A percentile compares a stretch with the other conserved stretches of the same genome.
Conservation (phyloP, 805 yeast genomes). For the Candida ovalis region DNA sequence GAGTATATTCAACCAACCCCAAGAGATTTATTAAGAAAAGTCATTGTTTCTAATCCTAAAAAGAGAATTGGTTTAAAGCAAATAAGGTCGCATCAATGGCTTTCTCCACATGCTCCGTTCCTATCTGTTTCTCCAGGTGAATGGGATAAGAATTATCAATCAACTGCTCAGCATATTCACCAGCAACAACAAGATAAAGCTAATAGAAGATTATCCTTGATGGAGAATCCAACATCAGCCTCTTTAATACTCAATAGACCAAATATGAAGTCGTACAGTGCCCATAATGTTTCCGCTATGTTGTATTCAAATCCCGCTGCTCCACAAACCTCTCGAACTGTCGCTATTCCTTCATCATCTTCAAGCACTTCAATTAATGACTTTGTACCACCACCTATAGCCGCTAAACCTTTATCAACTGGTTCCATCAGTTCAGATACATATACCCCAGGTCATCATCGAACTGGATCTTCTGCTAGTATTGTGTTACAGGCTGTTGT, state of each 20-base stretch:
- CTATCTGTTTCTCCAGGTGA: slow-evolving; percentile 81
- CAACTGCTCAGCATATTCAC: slow-evolving; percentile 27
- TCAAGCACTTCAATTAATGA: slow-evolving; percentile 24
- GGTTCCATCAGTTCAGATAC: background rate
- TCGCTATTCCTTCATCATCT: slow-evolving; percentile 31
- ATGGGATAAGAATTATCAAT: slow-evolving; percentile 70
- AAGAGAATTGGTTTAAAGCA: slow-evolving; percentile 66
- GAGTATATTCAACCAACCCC: slow-evolving; percentile 89
- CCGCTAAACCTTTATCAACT: background rate
- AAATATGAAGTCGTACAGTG: slow-evolving; percentile 33
- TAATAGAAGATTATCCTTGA: slow-evolving; percentile 38
- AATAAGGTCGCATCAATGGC: slow-evolving; percentile 83
- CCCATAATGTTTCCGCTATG: slow-evolving; percentile 34
- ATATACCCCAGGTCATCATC: slow-evolving; percentile 16
- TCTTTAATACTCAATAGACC: slow-evolving; percentile 34
- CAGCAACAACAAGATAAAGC: slow-evolving; percentile 24
- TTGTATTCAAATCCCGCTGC: slow-evolving; percentile 55
- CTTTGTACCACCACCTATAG: background rate
- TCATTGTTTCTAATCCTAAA: slow-evolving; percentile 80
- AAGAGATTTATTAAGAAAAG: slow-evolving; percentile 81
- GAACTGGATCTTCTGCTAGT: slow-evolving; percentile 52
- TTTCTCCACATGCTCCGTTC: slow-evolving; percentile 77
- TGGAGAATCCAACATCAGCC: slow-evolving; percentile 41
- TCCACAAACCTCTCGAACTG: slow-evolving; percentile 56
- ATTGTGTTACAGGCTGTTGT: slow-evolving; percentile 71